Evolutionary conservation across 371 early-diverging fungal species (phyloP).

Genomic region (Homolaphlyctis polyrhiza): DNA sequence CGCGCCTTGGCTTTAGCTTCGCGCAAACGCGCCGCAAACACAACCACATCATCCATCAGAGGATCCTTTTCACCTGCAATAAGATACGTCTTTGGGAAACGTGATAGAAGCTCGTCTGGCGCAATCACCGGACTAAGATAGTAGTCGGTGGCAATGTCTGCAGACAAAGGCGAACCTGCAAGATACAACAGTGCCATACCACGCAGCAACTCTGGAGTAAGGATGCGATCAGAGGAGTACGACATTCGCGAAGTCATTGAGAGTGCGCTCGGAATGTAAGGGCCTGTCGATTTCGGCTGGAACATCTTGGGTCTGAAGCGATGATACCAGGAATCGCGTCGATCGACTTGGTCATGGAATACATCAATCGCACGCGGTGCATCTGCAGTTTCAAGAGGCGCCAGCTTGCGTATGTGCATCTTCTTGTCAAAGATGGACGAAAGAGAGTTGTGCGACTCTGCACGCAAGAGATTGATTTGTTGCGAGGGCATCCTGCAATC

Average conservation of each 20-base stretch:
- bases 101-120: constrained; percentile 78
- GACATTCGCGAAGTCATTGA: constrained; percentile 84
- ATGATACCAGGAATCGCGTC: constrained; percentile 32
- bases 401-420: constrained; percentile 17
- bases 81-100: constrained; percentile 86
- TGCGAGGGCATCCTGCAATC: constrained; percentile 60
- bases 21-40: constrained; percentile 84
- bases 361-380: constrained; percentile 40
- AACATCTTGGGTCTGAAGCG: constrained; percentile 12
- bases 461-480: constrained; percentile 60
- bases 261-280: constrained; percentile 39
- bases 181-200: constrained; percentile 92
- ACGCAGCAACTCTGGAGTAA: constrained; percentile 71
- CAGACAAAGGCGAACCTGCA: constrained; percentile 68
- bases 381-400: constrained; percentile 27
- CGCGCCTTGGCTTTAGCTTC: constrained; percentile 53
- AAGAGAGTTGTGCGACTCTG: constrained; percentile 41
- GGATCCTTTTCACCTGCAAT: constrained; percentile 95
- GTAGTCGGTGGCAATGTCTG: constrained; percentile 75
- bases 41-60: constrained; percentile 90
- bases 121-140: constrained; percentile 84
- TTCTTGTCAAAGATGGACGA: constrained; percentile 27
- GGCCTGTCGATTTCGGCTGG: constrained; percentile 13
- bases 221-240: constrained; percentile 77
- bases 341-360: constrained; percentile 31